A percentile compares a stretch with the other conserved stretches of the same genome.
Evolutionary conservation across 805 yeast species (phyloP).

Genomic region (Ogataea nitratoaversa): DNA sequence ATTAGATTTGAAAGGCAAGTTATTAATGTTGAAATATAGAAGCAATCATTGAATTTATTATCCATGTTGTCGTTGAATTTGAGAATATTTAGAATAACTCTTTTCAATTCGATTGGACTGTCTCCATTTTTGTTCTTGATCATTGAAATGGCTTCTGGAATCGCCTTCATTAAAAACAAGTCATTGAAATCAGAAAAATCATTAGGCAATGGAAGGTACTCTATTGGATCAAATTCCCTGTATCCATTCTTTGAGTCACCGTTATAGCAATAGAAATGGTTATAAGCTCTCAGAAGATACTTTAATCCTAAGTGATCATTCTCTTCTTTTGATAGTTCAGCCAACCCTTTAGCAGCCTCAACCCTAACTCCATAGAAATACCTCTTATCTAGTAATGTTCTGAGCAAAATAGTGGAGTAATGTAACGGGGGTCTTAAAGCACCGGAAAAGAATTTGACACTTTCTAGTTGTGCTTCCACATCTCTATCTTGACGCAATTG

Average conservation of each 20-base stretch:
- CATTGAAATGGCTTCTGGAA: constrained; percentile 56
- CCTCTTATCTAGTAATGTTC: constrained; percentile 79
- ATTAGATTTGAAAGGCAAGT: constrained; percentile 42
- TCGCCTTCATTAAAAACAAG: constrained; percentile 66
- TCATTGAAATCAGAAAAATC: constrained; percentile 69
- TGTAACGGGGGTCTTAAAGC: constrained; percentile 52
- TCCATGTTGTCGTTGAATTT: constrained; percentile 82
- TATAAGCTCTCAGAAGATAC: constrained; percentile 69
- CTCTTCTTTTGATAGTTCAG: constrained; percentile 57
- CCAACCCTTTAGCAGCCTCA: constrained; percentile 80
- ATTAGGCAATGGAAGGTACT: constrained; percentile 69
- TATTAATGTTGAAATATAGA: constrained; percentile 58
- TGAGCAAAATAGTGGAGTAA: constrained; percentile 70
- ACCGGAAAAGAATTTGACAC: constrained; percentile 67
- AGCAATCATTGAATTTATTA: constrained; percentile 71
- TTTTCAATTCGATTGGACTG: constrained; percentile 50
- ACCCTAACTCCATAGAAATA: constrained; percentile 86
- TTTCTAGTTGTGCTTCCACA: constrained; percentile 90
- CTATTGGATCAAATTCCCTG: constrained; percentile 30
- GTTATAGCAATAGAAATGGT: constrained; percentile 67
- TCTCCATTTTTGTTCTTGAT: constrained; percentile 62
- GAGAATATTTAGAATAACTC: constrained; percentile 63
- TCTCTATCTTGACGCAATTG: constrained; percentile 94
- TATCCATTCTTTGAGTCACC: constrained; percentile 28
- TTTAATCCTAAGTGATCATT: constrained; percentile 66